phyloP scores from a whole-genome alignment of 2,329 filamentous ascomycete species.

The Hysterium pulicare region DNA sequence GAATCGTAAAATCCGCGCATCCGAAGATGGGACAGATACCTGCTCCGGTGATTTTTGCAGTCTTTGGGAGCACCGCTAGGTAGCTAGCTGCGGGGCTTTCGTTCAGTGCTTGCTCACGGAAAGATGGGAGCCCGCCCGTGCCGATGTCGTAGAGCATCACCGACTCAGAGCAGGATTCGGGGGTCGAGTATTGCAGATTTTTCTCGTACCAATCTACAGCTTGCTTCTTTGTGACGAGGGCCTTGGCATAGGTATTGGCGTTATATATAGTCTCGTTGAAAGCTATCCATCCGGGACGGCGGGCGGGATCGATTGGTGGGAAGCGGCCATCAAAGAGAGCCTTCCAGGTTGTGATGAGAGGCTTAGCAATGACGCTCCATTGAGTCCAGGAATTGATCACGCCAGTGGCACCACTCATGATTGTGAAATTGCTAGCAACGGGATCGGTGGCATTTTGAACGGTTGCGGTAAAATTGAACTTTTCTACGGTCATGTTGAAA shows the following conservation, averaged over 20 bases:
- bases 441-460: slow-evolving; percentile 24
- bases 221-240: slow-evolving; percentile 26
- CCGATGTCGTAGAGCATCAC: slow-evolving; percentile 44
- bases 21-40: slow-evolving; percentile 38
- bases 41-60: slow-evolving; percentile 29
- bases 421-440: slow-evolving; percentile 28
- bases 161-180: slow-evolving; percentile 39
- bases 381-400: slow-evolving; percentile 34
- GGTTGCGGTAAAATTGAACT: slow-evolving; percentile 37
- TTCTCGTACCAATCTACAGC: slow-evolving; percentile 40
- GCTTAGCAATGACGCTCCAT: slow-evolving; percentile 31
- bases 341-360: slow-evolving; percentile 32
- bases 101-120: slow-evolving; percentile 35
- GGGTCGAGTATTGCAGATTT: slow-evolving; percentile 34
- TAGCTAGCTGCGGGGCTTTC: slow-evolving; percentile 29
- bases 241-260: slow-evolving; percentile 15
- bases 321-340: slow-evolving; percentile 37
- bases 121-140: slow-evolving; percentile 41
- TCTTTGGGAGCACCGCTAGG: slow-evolving; percentile 28
- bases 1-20: slow-evolving; percentile 42
- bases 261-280: slow-evolving; percentile 24
- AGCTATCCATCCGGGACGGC: slow-evolving; percentile 24
- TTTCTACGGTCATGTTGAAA: slow-evolving; percentile 37
- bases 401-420: slow-evolving; percentile 22
- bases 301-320: slow-evolving; percentile 39